Evolutionary conservation across 176 grass and related monocot genomes (phyloP).

Genomic region (Themeda triandra): DNA sequence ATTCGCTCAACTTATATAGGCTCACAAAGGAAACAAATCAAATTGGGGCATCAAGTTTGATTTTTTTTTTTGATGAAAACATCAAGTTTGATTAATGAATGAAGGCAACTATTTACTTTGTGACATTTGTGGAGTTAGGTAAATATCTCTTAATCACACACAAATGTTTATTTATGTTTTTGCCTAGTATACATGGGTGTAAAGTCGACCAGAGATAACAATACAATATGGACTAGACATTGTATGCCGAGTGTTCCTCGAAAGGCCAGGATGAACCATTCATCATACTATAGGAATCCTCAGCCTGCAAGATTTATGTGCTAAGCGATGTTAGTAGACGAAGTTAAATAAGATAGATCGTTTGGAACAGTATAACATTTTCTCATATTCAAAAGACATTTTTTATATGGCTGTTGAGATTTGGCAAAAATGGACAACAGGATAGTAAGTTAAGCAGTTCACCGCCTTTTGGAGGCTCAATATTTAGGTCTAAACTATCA

Average conservation of each 20-base stretch:
- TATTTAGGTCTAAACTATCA: too few relatives aligned
- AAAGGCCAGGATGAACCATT: constrained; percentile 8
- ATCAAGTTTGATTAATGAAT: not conserved
- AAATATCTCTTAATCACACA: not conserved
- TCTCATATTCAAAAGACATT: not conserved
- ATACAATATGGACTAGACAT: not conserved
- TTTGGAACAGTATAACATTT: not conserved
- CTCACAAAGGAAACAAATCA: not conserved
- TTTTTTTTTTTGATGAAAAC: too few relatives aligned
- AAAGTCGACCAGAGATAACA: not conserved
- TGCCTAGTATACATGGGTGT: not conserved
- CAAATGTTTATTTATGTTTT: not conserved
- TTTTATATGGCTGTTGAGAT: too few relatives aligned
- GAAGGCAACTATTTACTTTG: not conserved
- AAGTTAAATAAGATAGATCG: not conserved
- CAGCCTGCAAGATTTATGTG: constrained; percentile 7
- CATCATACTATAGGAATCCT: not conserved
- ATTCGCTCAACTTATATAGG: not conserved
- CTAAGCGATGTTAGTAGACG: not conserved
- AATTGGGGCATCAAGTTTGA: too few relatives aligned
- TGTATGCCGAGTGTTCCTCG: not conserved
- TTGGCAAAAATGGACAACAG: too few relatives aligned
- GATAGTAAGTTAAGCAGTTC: too few relatives aligned
- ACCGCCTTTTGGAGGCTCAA: too few relatives aligned
- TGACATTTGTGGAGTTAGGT: not conserved